These are phyloP conservation scores for Pachyrhizus erosus DNA, from an alignment of 306 rosid genomes.

Conservation along the genomic window DNA sequence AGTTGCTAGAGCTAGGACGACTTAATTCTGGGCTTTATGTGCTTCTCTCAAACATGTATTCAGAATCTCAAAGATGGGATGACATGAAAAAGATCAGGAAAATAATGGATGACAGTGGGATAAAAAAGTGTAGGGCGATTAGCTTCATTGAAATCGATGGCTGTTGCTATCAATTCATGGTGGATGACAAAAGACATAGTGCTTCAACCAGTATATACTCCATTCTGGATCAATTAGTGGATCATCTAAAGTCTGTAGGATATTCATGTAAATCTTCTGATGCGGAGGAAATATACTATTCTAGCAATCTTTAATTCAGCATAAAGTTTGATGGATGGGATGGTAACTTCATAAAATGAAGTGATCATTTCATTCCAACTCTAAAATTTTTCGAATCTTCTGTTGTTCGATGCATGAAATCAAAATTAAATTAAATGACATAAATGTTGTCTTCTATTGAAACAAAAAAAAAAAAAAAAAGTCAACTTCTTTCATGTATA, in stretches of 20 bases:
- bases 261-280: conserved; percentile 39
- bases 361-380: background rate
- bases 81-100: conserved; percentile 71
- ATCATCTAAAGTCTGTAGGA: conserved; percentile 57
- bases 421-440: background rate
- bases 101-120: conserved; percentile 60
- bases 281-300: conserved; percentile 40
- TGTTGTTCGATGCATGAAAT: background rate
- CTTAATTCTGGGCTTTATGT: conserved; percentile 66
- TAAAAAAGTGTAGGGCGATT: conserved; percentile 66
- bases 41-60: conserved; percentile 74
- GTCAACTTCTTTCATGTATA: background rate
- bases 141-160: conserved; percentile 69
- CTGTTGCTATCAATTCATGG: conserved; percentile 55
- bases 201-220: conserved; percentile 48
- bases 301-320: conserved; percentile 22
- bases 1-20: conserved; percentile 64
- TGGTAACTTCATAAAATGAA: background rate
- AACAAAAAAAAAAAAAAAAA: background rate
- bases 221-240: conserved; percentile 62
- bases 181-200: conserved; percentile 60
- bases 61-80: conserved; percentile 75
- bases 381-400: background rate
- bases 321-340: conserved; percentile 28
- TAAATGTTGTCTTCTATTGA: background rate